Evolutionary conservation across 2,329 filamentous ascomycete species (phyloP), one percentile per base, ranked within the genome.

Genomic region (Calonectria pseudoreteaudii): DNA sequence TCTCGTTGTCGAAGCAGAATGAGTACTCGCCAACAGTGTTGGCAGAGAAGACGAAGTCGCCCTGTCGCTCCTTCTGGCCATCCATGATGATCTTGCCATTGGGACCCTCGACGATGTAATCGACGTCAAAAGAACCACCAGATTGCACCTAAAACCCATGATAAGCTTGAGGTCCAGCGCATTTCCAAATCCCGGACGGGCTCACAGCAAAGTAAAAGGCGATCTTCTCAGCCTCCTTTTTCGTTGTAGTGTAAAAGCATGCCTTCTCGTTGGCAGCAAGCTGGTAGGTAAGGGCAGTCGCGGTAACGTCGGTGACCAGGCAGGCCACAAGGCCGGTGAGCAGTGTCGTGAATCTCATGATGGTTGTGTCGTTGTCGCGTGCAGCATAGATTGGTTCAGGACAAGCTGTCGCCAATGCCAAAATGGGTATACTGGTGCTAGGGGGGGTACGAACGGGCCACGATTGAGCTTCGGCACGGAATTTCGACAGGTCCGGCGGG

Each of bases 1-100:
- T 98, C 83, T 97, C 94, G 83, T 99, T 99, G 87, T 96, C 94
- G 89, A 99, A 99, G 90, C 97, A 99, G 88, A 99, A 98, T 68
- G 93, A 92, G 87, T 98, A 98, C 82, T 98, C 96, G 78, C 97
- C 97, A 9, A 90, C 83, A 67, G 95, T 92, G 81, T 95, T 95
- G 58, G 96, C 97, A 0, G 96, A 98, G 86, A 99, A 99, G 76
- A 99, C 97, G 83, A 98, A 98, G 86, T 99, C 97, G 68, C 96
- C 97, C 87, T 98, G 96, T 78, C 96, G 92, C 87, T 94, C 97
- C 87, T 98, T 98, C 80, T 93, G 89, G 75, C 96, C 97, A 74
- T 96, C 92, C 81, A 98, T 87, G 74, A 99, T 93, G 75, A 95
- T 86, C 85, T 94, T 96, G 82, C 94, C 92, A 78, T 91, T 91